Evolutionary conservation across 129 eudicot genomes (phyloP), one percentile per base, ranked within the genome.

Genomic region (Oenanthe sinensis): DNA sequence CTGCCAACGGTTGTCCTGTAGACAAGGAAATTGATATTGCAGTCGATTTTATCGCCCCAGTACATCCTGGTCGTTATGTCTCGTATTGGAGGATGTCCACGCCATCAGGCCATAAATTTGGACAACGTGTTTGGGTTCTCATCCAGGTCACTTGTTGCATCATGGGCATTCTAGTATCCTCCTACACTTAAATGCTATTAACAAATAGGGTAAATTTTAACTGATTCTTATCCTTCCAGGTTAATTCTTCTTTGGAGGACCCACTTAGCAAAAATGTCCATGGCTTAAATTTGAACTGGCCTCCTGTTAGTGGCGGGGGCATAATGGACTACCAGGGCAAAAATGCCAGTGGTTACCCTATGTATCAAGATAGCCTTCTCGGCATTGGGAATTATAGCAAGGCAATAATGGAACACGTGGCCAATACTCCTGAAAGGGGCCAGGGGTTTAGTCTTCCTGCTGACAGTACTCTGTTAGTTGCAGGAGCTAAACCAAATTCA

Each of bases 41-140:
- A 2, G 95, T 90, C 84, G 97, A 92, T 79, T 96, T 92, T 75
- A 77, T 69, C 49, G 89, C 99, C 12, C 99, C 99, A 0, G 87
- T 78, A 36, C 87, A 76, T 71, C 95, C 96, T 15, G 99, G 99
- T 13, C 90, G 91, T 4, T 92, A 96, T 49, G 77, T 96, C 46
- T 96, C 99, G 0, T 92, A 92, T 84, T 96, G 99, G 99, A 89
- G 93, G 83, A 85, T 96, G 99, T 86, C 91, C 3, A 79, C 90
- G 37, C 95, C 93, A n/a, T 81, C 93, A 76, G 99, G 99, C 19
- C 95, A 89, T 68, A 87, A 85, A 79, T 96, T 96, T 81, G 99
- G 99, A 30, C 97, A 96, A 82, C 95, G 96, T 42, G 91, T 96
- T 54, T 96, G 99, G 99, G 99, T 96, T 71, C 84, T 85, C n/a